A percentile compares a stretch with the other conserved stretches of the same genome.
Evolutionary conservation across 2,329 filamentous ascomycete genomes (phyloP).

Genomic region (Cladosporium halotolerans): DNA sequence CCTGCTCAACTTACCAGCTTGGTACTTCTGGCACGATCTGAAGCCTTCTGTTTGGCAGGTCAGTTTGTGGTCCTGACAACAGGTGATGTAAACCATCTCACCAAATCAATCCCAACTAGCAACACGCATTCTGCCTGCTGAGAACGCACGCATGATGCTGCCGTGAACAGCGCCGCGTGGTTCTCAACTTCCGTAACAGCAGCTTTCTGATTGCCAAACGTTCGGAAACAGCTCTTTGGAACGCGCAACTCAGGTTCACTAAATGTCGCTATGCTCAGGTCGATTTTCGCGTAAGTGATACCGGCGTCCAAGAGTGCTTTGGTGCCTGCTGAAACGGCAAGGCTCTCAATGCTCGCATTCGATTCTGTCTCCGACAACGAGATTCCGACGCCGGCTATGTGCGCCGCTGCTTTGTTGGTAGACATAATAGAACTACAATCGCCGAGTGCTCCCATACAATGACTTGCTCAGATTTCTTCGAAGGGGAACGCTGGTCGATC

Average conservation of each 20-base stretch:
- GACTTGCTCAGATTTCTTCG: no score
- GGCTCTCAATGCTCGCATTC: conserved; percentile 2
- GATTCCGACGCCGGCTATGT: conserved; percentile 21
- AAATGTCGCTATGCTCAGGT: conserved; percentile 18
- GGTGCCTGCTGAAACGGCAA: conserved; percentile 18
- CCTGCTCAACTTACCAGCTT: neutral
- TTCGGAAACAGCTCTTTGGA: conserved; percentile 15
- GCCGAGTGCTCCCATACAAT: no score
- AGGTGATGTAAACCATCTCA: neutral
- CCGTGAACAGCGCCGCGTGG: conserved; percentile 17
- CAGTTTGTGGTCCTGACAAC: neutral
- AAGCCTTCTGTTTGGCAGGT: neutral
- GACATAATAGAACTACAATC: no score
- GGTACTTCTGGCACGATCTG: neutral
- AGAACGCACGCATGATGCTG: conserved; percentile 16
- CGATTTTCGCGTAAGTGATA: conserved; percentile 21
- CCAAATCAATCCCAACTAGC: conserved; percentile 19
- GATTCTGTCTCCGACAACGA: conserved; percentile 4
- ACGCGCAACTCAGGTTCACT: conserved; percentile 12
- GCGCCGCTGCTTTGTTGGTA: conserved; percentile 3
- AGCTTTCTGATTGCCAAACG: conserved; percentile 19
- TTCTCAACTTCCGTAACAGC: conserved; percentile 18
- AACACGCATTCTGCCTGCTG: conserved; percentile 18
- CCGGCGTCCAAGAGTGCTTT: conserved; percentile 25
- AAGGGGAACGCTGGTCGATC: no score